Evolutionary conservation across 306 rosid genomes (phyloP).

Genomic region (Sphenostylis stenocarpa): DNA sequence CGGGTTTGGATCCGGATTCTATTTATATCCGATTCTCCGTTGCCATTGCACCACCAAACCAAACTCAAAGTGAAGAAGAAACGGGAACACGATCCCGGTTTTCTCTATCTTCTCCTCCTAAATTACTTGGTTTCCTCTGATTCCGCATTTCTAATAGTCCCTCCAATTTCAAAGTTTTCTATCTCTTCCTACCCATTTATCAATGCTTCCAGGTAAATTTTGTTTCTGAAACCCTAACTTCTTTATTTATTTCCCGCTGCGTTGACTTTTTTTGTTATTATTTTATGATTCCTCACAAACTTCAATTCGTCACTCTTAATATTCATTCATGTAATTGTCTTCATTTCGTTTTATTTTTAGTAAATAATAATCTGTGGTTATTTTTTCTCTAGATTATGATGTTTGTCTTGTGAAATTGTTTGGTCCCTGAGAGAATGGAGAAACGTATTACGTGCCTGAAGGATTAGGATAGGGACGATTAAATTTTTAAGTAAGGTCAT

Average conservation of each 20-base stretch:
- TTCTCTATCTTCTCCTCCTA: neutral
- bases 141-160: neutral
- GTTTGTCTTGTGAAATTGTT: slow-evolving; percentile 19
- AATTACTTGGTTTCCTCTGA: neutral
- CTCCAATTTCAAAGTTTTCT: slow-evolving; percentile 13
- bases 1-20: neutral
- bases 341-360: neutral
- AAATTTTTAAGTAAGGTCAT: neutral
- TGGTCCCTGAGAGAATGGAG: slow-evolving; percentile 26
- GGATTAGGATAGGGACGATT: neutral
- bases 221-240: slow-evolving; percentile 37
- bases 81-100: neutral
- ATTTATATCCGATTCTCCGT: neutral
- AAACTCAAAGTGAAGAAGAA: neutral
- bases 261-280: slow-evolving; percentile 36
- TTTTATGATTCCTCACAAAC: neutral
- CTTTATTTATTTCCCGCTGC: slow-evolving; percentile 20
- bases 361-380: neutral
- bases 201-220: slow-evolving; percentile 52
- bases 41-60: neutral
- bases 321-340: neutral
- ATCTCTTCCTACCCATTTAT: slow-evolving; percentile 43
- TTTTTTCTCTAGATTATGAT: neutral
- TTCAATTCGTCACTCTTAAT: neutral
- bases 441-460: neutral